Percentiles rank a stretch among this genome's conserved stretches.
Conservation (phyloP, 106 monocot genomes). For the Phalaenopsis aphrodite region DNA sequence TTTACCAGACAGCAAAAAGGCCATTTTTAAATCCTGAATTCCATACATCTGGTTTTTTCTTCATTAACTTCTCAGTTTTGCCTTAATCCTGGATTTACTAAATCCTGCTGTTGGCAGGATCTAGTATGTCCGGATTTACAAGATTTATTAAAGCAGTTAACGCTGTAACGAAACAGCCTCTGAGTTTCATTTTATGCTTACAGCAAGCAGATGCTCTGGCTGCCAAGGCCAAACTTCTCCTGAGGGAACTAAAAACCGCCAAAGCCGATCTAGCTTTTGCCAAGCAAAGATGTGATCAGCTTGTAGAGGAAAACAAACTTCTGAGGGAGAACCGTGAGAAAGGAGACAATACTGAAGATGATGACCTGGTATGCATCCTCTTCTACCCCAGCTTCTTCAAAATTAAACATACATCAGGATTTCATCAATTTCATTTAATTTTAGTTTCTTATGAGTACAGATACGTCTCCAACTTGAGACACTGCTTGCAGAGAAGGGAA, state of each 20-base stretch:
- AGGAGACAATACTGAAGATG: slow-evolving; percentile 65
- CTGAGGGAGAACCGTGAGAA: slow-evolving; percentile 70
- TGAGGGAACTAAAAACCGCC: slow-evolving; percentile 80
- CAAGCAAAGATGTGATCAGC: slow-evolving; percentile 82
- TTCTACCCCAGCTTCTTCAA: background rate
- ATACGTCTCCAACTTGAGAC: slow-evolving; percentile 71
- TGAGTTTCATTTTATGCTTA: background rate
- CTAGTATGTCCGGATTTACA: too few species aligned
- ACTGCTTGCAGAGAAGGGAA: slow-evolving; percentile 55
- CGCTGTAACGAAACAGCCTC: too few species aligned
- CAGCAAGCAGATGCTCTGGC: slow-evolving; percentile 99
- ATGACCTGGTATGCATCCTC: slow-evolving; percentile 62
- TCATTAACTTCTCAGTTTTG: too few species aligned
- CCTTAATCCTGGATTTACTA: too few species aligned
- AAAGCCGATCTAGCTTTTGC: slow-evolving; percentile 92
- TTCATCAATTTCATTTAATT: background rate
- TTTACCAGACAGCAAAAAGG: too few species aligned
- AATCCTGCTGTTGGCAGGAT: too few species aligned
- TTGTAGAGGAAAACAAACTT: slow-evolving; percentile 85
- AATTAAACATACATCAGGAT: too few species aligned
- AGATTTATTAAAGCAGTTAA: too few species aligned
- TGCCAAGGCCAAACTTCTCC: slow-evolving; percentile 89
- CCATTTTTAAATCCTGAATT: too few species aligned
- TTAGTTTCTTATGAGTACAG: slow-evolving; percentile 14
- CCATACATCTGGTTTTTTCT: too few species aligned